Evolutionary conservation across 2,329 filamentous ascomycete genomes (phyloP).

Genomic region (Aspergillus sclerotialis): DNA sequence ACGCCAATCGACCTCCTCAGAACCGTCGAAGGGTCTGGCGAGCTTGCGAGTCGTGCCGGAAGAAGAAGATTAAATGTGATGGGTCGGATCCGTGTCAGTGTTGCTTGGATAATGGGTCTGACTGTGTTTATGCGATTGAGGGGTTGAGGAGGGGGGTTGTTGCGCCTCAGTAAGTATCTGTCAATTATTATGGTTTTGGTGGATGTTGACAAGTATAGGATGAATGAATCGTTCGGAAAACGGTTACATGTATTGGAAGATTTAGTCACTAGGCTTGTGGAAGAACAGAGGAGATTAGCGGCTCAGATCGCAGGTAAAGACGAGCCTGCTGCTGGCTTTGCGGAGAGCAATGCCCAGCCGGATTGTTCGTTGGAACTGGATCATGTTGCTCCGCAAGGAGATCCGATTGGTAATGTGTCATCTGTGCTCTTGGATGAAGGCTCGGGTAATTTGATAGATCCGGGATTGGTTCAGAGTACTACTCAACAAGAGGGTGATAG

Average conservation of each 20-base stretch:
- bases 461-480: background rate
- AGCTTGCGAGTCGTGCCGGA: slow-evolving; percentile 16
- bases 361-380: background rate
- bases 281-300: slow-evolving; percentile 2
- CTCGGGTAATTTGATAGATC: background rate
- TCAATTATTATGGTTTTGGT: background rate
- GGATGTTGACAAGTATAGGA: background rate
- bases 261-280: slow-evolving; percentile 3
- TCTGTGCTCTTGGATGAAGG: background rate
- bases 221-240: slow-evolving; percentile 2
- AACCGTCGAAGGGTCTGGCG: slow-evolving; percentile 14
- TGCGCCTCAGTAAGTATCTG: slow-evolving; percentile 8
- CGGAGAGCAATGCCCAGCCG: background rate
- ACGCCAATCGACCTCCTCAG: slow-evolving; percentile 3
- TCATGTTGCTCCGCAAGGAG: background rate
- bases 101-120: slow-evolving; percentile 6
- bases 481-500: background rate
- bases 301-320: slow-evolving; percentile 1
- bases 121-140: slow-evolving; percentile 11
- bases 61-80: slow-evolving; percentile 17
- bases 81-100: slow-evolving; percentile 16
- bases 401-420: too few species aligned
- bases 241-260: slow-evolving; percentile 4
- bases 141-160: slow-evolving; percentile 7
- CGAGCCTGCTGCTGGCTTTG: background rate